These are phyloP conservation scores for Penicillium hesseltinei DNA, from an alignment of 2,329 filamentous ascomycete species.

Conservation along the genomic window DNA sequence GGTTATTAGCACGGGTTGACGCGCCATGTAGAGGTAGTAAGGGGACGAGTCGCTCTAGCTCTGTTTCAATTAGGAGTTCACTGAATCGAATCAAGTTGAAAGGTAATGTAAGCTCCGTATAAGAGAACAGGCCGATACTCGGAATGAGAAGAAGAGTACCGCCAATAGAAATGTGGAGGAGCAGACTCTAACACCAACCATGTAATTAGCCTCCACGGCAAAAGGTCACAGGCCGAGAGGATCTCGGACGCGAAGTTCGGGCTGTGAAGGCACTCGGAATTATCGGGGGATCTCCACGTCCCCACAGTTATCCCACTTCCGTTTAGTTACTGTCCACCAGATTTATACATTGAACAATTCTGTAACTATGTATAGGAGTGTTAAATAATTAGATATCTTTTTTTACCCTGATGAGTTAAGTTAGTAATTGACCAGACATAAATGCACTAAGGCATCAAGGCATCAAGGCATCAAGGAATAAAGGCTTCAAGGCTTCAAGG, in stretches of 20 bases:
- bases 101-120: background rate
- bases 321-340: background rate
- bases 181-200: background rate
- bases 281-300: background rate
- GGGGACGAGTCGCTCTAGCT: background rate
- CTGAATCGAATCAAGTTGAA: background rate
- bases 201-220: background rate
- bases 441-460: background rate
- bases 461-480: background rate
- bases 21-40: conserved; percentile 25
- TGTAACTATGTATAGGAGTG: background rate
- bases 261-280: background rate
- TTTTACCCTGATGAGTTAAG: background rate
- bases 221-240: background rate
- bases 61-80: background rate
- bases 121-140: background rate
- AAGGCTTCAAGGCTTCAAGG: background rate
- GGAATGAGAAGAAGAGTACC: background rate
- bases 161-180: background rate
- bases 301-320: background rate
- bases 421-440: background rate
- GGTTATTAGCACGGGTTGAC: conserved; percentile 19
- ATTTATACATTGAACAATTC: background rate
- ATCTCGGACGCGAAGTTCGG: conserved; percentile 4
- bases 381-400: background rate